Evolutionary conservation across 148 eudicot species (phyloP).

Genomic region (Nepenthes mirabilis): DNA sequence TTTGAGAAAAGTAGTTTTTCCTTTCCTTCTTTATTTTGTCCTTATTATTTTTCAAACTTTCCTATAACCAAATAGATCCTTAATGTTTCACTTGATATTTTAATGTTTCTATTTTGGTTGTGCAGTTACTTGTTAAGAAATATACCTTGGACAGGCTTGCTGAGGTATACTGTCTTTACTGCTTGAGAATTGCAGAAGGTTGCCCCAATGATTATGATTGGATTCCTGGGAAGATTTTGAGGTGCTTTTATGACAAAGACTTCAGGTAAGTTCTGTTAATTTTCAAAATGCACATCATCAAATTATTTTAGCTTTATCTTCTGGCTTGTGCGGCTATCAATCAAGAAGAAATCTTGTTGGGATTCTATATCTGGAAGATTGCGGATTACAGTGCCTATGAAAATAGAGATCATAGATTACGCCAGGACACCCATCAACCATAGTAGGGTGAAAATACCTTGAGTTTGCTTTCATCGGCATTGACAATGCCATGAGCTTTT

Average conservation of each 20-base stretch:
- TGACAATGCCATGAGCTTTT: too few relatives aligned
- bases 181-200: conserved; percentile 32
- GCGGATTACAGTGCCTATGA: too few relatives aligned
- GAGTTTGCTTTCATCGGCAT: too few relatives aligned
- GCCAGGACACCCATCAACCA: too few relatives aligned
- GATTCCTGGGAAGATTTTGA: conserved; percentile 90
- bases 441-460: too few relatives aligned
- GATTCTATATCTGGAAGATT: too few relatives aligned
- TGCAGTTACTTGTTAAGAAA: conserved; percentile 79
- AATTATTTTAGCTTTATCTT: not conserved
- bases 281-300: not conserved
- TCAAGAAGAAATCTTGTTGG: too few relatives aligned
- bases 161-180: conserved; percentile 53
- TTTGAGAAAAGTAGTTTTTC: too few relatives aligned
- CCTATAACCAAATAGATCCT: too few relatives aligned
- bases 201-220: conserved; percentile 48
- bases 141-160: conserved; percentile 89
- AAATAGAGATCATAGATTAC: too few relatives aligned
- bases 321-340: not conserved
- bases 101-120: conserved; percentile 4
- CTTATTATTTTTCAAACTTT: too few relatives aligned
- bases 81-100: not conserved
- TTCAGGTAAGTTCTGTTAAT: conserved; percentile 44
- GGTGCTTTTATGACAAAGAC: conserved; percentile 92
- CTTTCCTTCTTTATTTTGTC: too few relatives aligned